Percentiles rank a stretch among this genome's conserved stretches.
phyloP scores from a whole-genome alignment of 352 stramenopile genomes.

The Phytopythium kandeliae region DNA sequence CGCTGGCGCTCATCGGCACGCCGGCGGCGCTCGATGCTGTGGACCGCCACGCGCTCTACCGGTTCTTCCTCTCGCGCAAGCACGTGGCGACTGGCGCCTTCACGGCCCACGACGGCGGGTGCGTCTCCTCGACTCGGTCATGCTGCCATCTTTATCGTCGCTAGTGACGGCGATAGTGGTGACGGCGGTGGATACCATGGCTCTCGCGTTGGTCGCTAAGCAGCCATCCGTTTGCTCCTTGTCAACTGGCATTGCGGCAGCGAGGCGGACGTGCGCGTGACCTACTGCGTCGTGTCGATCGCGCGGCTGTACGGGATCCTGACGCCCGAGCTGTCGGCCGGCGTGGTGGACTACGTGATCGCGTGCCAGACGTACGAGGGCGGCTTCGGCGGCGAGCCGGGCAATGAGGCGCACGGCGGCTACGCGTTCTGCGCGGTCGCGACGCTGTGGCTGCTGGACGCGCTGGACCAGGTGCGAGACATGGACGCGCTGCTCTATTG shows the following conservation, averaged over 20 bases:
- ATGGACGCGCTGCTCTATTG: constrained; percentile 73
- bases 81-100: constrained; percentile 84
- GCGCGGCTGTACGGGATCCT: constrained; percentile 91
- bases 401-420: constrained; percentile 97
- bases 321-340: constrained; percentile 75
- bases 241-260: too few species aligned
- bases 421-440: constrained; percentile 98
- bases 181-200: too few species aligned
- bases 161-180: too few species aligned
- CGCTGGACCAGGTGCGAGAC: constrained; percentile 45
- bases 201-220: too few species aligned
- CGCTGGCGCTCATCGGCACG: constrained; percentile 91
- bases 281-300: constrained; percentile 97
- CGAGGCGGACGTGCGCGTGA: constrained; percentile 95
- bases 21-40: constrained; percentile 68
- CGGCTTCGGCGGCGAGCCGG: constrained; percentile 90
- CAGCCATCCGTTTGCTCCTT: too few species aligned
- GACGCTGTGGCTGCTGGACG: constrained; percentile 89
- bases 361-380: constrained; percentile 98
- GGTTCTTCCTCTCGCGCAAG: constrained; percentile 90
- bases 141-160: neutral
- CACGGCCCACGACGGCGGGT: constrained; percentile 96
- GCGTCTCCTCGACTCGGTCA: constrained; percentile 4
- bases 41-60: constrained; percentile 76
- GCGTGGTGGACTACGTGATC: constrained; percentile 76